These are phyloP conservation scores for Colletotrichum acutatum DNA, from an alignment of 2,329 filamentous ascomycete genomes.

Conservation along the genomic window DNA sequence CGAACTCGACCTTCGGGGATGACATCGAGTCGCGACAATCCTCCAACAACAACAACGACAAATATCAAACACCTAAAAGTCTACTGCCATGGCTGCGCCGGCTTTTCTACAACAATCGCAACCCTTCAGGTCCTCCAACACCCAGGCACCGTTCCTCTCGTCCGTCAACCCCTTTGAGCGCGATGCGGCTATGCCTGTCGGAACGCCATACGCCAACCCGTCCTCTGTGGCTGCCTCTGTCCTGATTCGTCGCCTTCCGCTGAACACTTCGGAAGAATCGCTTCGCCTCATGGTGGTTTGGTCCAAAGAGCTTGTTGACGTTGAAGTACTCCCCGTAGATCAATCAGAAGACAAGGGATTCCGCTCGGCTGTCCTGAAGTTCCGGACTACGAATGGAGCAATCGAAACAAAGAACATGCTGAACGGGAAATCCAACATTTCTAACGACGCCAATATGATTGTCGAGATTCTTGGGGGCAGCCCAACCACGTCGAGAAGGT, in stretches of 20 bases:
- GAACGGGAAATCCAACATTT: constrained; percentile 64
- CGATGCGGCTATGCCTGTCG: constrained; percentile 54
- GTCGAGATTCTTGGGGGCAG: constrained; percentile 67
- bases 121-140: constrained; percentile 51
- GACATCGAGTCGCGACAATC: constrained; percentile 46
- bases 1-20: constrained; percentile 35
- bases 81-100: constrained; percentile 56
- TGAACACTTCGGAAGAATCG: constrained; percentile 63
- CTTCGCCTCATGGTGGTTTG: constrained; percentile 68
- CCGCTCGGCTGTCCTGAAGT: constrained; percentile 63
- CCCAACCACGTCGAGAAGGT: constrained; percentile 45
- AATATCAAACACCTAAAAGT: constrained; percentile 41
- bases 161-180: constrained; percentile 51
- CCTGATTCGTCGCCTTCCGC: constrained; percentile 65
- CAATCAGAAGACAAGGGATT: constrained; percentile 61
- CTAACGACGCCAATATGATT: constrained; percentile 62
- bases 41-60: constrained; percentile 43
- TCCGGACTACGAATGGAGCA: constrained; percentile 64
- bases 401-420: constrained; percentile 67
- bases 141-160: constrained; percentile 47
- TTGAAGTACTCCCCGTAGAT: constrained; percentile 62
- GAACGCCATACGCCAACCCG: constrained; percentile 51
- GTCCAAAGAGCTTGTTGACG: constrained; percentile 64
- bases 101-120: constrained; percentile 54
- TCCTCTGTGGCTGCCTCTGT: constrained; percentile 53